A percentile compares a stretch with the other conserved stretches of the same genome.
Conservation (phyloP, 179 eudicot genomes). For the Corrigiola litoralis region DNA sequence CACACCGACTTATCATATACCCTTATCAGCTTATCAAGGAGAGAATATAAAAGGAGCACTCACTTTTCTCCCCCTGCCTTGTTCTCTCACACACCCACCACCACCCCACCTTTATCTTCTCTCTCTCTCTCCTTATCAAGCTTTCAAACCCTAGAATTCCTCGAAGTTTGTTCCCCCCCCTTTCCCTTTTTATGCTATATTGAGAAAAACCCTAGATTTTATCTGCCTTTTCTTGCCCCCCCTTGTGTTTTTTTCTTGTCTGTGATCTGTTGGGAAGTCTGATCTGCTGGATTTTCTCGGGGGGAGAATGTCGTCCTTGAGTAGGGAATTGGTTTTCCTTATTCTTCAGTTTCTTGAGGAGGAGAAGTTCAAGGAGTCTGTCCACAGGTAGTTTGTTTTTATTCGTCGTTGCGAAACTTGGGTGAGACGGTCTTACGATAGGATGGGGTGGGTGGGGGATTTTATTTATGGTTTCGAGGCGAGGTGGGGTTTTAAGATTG, state of each 20-base stretch:
- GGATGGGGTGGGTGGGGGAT: no score
- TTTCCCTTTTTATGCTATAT: background rate
- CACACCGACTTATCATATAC: slow-evolving; percentile 8
- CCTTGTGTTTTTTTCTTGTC: background rate
- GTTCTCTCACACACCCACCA: slow-evolving; percentile 2
- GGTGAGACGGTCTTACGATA: no score
- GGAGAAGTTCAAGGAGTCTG: slow-evolving; percentile 88
- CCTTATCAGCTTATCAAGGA: slow-evolving; percentile 24
- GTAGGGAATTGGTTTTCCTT: slow-evolving; percentile 84
- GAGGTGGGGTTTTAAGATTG: no score
- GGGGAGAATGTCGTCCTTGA: slow-evolving; percentile 69
- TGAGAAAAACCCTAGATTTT: slow-evolving; percentile 23
- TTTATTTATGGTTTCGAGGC: no score
- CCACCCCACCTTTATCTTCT: slow-evolving; percentile 9
- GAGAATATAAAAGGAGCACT: background rate
- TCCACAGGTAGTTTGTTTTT: slow-evolving; percentile 51
- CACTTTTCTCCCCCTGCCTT: background rate
- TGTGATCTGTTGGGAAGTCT: background rate
- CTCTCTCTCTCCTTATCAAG: slow-evolving; percentile 22
- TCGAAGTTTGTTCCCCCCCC: slow-evolving; percentile 19
- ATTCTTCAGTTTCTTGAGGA: slow-evolving; percentile 90
- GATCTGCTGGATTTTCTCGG: slow-evolving; percentile 11
- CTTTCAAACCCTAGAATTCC: slow-evolving; percentile 52
- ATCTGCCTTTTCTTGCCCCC: background rate
- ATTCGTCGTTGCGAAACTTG: no score